These are phyloP conservation scores for Colletotrichum sp. DNA, from an alignment of 2,329 filamentous ascomycete species.

Conservation along the genomic window DNA sequence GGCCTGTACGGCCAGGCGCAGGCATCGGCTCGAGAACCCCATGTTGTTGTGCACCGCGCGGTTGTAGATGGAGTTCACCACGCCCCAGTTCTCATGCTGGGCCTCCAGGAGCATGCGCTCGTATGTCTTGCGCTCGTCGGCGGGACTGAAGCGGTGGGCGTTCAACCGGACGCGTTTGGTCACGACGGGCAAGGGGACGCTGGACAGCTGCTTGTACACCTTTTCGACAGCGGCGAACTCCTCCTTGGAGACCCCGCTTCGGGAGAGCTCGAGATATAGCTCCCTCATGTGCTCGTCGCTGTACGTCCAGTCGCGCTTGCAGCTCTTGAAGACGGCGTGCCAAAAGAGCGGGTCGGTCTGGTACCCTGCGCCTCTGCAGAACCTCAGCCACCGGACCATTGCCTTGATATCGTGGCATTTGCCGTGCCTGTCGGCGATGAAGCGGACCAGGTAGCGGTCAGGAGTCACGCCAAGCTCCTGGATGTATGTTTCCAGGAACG, in stretches of 20 bases:
- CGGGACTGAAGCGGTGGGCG: slow-evolving; percentile 25
- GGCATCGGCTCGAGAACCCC: slow-evolving; percentile 42
- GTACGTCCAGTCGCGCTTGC: slow-evolving; percentile 41
- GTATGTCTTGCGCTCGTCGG: slow-evolving; percentile 35
- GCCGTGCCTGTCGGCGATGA: slow-evolving; percentile 49
- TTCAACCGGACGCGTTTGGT: slow-evolving; percentile 19
- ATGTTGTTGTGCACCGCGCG: slow-evolving; percentile 37
- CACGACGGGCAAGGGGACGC: slow-evolving; percentile 7
- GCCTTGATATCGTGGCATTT: slow-evolving; percentile 40
- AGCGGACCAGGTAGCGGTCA: slow-evolving; percentile 40
- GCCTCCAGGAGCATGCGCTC: slow-evolving; percentile 47
- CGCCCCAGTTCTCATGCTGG: slow-evolving; percentile 31
- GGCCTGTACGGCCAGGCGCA: slow-evolving; percentile 54
- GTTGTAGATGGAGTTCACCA: slow-evolving; percentile 44
- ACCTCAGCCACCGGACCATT: slow-evolving; percentile 45
- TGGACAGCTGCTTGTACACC: background rate
- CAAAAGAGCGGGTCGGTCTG: slow-evolving; percentile 40
- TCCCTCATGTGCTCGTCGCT: slow-evolving; percentile 36
- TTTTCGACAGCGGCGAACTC: slow-evolving; percentile 19
- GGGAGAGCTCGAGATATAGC: slow-evolving; percentile 35
- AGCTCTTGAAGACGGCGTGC: slow-evolving; percentile 43
- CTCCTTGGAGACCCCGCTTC: slow-evolving; percentile 27
- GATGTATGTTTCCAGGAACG: slow-evolving; percentile 42
- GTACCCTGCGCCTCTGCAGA: slow-evolving; percentile 41
- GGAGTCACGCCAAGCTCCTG: slow-evolving; percentile 38